Conservation (phyloP, 148 eudicot genomes). For the Vaccinium macrocarpon region DNA sequence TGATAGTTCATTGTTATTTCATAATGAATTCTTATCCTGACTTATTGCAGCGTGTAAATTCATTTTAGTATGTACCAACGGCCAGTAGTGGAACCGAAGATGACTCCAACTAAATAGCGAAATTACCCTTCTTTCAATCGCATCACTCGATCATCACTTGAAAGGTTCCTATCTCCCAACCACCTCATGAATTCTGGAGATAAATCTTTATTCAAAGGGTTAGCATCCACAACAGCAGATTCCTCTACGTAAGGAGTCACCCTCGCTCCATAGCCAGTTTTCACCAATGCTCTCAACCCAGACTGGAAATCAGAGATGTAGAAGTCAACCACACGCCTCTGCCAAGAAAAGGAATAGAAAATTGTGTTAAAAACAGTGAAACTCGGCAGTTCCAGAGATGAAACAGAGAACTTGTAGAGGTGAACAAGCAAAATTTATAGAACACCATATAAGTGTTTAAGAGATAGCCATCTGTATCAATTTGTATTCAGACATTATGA, state of each 20-base stretch:
- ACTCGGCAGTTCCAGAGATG: background rate
- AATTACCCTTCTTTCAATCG: conserved; percentile 85
- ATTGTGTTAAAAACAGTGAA: background rate
- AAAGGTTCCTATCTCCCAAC: conserved; percentile 74
- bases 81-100: background rate
- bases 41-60: background rate
- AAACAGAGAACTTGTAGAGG: background rate
- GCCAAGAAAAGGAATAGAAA: conserved; percentile 25
- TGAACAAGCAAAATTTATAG: background rate
- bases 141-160: conserved; percentile 82
- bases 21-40: background rate
- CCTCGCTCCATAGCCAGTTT: conserved; percentile 85
- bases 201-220: conserved; percentile 60
- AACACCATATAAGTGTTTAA: background rate
- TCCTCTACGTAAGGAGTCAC: conserved; percentile 94
- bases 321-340: conserved; percentile 93
- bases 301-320: conserved; percentile 97
- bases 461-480: background rate
- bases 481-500: background rate
- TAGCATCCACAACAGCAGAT: conserved; percentile 65
- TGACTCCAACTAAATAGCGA: background rate
- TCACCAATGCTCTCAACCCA: conserved; percentile 88
- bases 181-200: conserved; percentile 81
- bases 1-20: background rate
- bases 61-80: background rate